Percentiles rank a stretch among this genome's conserved stretches.
These are phyloP conservation scores for Pseudonectria foliicola DNA, from an alignment of 2,329 filamentous ascomycete species.

Conservation along the genomic window DNA sequence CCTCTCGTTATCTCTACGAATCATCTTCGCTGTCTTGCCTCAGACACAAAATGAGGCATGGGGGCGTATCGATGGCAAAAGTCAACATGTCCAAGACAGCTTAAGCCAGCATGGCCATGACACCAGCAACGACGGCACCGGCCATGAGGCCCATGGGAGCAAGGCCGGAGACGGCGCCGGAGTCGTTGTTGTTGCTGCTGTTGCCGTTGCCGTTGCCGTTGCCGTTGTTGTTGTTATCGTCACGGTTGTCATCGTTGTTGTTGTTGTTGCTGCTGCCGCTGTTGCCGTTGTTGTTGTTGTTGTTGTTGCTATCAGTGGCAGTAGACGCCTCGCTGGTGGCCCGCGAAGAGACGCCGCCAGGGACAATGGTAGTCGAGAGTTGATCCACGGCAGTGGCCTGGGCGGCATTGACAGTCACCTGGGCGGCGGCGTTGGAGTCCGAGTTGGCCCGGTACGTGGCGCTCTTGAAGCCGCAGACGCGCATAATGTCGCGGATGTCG, in stretches of 20 bases:
- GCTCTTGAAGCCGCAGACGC: slow-evolving; percentile 28
- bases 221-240: slow-evolving; percentile 5
- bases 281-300: slow-evolving; percentile 1
- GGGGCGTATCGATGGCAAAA: too few relatives aligned
- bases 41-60: too few relatives aligned
- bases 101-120: slow-evolving; percentile 15
- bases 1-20: too few relatives aligned
- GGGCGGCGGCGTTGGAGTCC: slow-evolving; percentile 18
- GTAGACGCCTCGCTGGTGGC: slow-evolving; percentile 4
- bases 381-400: slow-evolving; percentile 26
- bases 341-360: slow-evolving; percentile 11
- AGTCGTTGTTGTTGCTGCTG: slow-evolving; percentile 6
- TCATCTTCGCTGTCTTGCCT: too few relatives aligned
- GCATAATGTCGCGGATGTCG: slow-evolving; percentile 31
- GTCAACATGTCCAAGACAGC: too few relatives aligned
- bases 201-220: slow-evolving; percentile 1
- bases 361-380: slow-evolving; percentile 28
- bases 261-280: not conserved
- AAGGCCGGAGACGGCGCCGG: slow-evolving; percentile 13
- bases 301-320: slow-evolving; percentile 4
- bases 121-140: slow-evolving; percentile 11
- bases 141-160: slow-evolving; percentile 9
- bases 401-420: slow-evolving; percentile 26
- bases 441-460: slow-evolving; percentile 22
- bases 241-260: slow-evolving; percentile 2